Percentiles rank a stretch among this genome's conserved stretches.
Evolutionary conservation across 2,329 filamentous ascomycete genomes (phyloP).

Genomic region (Remersonia thermophila): DNA sequence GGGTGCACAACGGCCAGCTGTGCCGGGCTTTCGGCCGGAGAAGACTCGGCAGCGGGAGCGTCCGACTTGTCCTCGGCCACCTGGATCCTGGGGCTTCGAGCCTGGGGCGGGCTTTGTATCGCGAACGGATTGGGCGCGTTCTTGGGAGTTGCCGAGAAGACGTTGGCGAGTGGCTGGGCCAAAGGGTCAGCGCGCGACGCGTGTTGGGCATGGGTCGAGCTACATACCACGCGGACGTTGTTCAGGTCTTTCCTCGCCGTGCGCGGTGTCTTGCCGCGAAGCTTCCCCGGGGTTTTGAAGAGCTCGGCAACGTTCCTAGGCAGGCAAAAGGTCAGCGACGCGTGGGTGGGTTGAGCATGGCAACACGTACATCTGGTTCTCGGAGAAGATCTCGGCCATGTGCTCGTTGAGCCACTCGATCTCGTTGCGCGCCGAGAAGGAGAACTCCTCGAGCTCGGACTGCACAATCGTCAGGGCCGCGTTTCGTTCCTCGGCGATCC

Average conservation of each 20-base stretch:
- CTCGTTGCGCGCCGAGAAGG: slow-evolving; percentile 84
- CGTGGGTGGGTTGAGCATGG: neutral
- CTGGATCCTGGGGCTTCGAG: slow-evolving; percentile 45
- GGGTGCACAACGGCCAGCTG: slow-evolving; percentile 24
- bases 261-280: slow-evolving; percentile 69
- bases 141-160: slow-evolving; percentile 44
- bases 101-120: slow-evolving; percentile 34
- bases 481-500: slow-evolving; percentile 74
- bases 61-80: slow-evolving; percentile 41
- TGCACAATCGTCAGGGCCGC: slow-evolving; percentile 64
- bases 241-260: slow-evolving; percentile 51
- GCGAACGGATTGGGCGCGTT: slow-evolving; percentile 42
- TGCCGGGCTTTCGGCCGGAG: slow-evolving; percentile 23
- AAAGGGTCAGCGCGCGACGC: slow-evolving; percentile 9
- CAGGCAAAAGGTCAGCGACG: slow-evolving; percentile 7
- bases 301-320: slow-evolving; percentile 77
- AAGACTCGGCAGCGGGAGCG: slow-evolving; percentile 14
- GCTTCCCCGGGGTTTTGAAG: slow-evolving; percentile 86
- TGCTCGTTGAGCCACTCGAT: slow-evolving; percentile 98
- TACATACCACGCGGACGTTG: slow-evolving; percentile 52
- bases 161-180: slow-evolving; percentile 44
- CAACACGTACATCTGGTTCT: slow-evolving; percentile 65
- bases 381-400: slow-evolving; percentile 86
- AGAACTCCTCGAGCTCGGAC: slow-evolving; percentile 83
- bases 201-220: slow-evolving; percentile 1